Conservation (phyloP, 106 monocot species). For the Iris macrosiphon region DNA sequence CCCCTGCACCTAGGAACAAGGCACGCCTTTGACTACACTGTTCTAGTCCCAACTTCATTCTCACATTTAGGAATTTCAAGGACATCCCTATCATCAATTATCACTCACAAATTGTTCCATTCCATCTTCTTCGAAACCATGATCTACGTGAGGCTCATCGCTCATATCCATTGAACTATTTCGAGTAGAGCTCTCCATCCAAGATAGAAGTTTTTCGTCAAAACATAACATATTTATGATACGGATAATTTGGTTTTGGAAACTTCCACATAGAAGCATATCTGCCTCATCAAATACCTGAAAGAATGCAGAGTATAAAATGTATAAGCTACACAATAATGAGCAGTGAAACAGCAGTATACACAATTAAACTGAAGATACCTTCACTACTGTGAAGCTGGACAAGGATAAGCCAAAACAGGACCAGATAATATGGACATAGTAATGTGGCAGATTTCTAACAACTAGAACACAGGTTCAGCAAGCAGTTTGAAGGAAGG, state of each 20-base stretch:
- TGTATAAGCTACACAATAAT: background rate
- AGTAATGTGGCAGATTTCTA: no score
- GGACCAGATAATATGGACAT: no score
- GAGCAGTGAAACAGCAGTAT: no score
- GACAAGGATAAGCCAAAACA: no score
- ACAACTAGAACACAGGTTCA: no score
- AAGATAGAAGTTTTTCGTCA: conserved; percentile 82
- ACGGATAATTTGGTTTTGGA: conserved; percentile 83
- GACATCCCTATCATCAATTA: conserved; percentile 6
- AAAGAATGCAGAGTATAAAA: background rate
- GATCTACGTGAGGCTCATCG: conserved; percentile 4
- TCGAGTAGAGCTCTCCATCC: conserved; percentile 15
- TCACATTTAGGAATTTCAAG: conserved; percentile 14
- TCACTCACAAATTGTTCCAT: background rate
- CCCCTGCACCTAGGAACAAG: no score
- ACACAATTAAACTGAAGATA: no score
- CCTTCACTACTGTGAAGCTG: no score
- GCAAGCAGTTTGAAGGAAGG: no score
- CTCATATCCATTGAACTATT: conserved; percentile 9
- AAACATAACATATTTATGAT: conserved; percentile 90
- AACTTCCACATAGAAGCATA: conserved; percentile 98
- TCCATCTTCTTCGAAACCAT: conserved; percentile 21
- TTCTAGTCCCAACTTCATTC: conserved; percentile 2
- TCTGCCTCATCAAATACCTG: conserved; percentile 99
- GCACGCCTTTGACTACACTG: no score